Base-by-base conservation (phyloP, 129 eudicot species). In the Centrapalus pauciflorus region DNA sequence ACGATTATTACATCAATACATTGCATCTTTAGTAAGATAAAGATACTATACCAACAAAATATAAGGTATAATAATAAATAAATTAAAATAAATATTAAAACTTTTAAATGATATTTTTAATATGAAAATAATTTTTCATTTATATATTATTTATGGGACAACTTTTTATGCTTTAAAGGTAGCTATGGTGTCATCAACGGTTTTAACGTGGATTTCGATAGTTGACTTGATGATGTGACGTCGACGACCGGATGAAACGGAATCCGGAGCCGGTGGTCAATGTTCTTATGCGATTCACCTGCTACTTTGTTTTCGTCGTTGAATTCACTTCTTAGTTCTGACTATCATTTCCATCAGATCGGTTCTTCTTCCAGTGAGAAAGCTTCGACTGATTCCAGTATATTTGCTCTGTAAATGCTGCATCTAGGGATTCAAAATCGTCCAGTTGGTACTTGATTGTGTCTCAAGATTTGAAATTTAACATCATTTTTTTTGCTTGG, bases 351-450 rank as follows among this genome's bases (percentile, higher is more conserved):
- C 33, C n/a, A 55, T 55, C 29, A 12, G 37, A 37, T 26, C 34
- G 7, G 3, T 25, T 26, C 3, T 13, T 61, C 41, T 32, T 57
- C 12, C 24, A 30, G 25, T 58, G 6, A 3, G 1, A 7, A 30
- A 6, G 5, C 41, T 64, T 63, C 55, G 40, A 0, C 26, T 38
- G 1, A 1, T 25, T 37, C 70, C 17, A n/a, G 1, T 8, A 2
- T 25, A 25, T 4, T 60, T 12, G 2, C 14, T 60, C 49, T 33
- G 29, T 38, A 3, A 43, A 14, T 64, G 27, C 14, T 45, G 5
- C 55, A 40, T 68, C 28, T 12, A 24, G 48, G 27, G 27, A 25
- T 68, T 68, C 63, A 8, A 68, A 8, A 54, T 34, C 67, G 16
- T 21, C 34, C 26, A 26, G 8, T 14, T 13, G 38, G 7, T 17